Evolutionary conservation across 768 basidiomycete species (phyloP).

Genomic region (Boletales sp.): DNA sequence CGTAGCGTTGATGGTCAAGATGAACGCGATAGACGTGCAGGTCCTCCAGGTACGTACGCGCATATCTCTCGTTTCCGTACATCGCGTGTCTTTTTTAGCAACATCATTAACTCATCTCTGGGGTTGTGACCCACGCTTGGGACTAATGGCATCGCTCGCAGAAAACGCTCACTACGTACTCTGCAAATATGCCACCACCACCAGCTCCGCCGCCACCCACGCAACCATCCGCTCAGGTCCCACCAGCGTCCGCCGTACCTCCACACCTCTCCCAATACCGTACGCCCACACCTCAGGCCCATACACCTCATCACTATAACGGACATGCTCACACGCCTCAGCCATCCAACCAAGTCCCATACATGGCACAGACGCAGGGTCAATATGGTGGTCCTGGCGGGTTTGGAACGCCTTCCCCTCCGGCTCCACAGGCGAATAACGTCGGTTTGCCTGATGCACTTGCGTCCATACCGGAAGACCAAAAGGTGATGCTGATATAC

Average conservation of each 20-base stretch:
- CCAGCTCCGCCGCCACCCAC: conserved; percentile 13
- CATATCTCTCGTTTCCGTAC: not conserved
- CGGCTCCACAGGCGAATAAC: conserved; percentile 17
- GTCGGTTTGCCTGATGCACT: conserved; percentile 47
- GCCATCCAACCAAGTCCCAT: conserved; percentile 16
- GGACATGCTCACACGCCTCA: conserved; percentile 29
- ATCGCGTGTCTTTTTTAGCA: not conserved
- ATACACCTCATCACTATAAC: conserved; percentile 27
- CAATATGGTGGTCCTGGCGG: conserved; percentile 16
- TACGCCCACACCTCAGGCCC: conserved; percentile 34
- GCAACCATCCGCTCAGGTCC: conserved; percentile 24
- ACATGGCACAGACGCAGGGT: conserved; percentile 16
- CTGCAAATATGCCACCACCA: conserved; percentile 21
- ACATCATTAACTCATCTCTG: not conserved
- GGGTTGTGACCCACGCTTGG: not conserved
- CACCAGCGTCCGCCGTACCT: conserved; percentile 43
- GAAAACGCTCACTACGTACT: conserved; percentile 64
- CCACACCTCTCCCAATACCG: conserved; percentile 37
- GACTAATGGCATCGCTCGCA: conserved; percentile 16
- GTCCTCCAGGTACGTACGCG: conserved; percentile 59
- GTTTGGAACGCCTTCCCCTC: conserved; percentile 21
- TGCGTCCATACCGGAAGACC: conserved; percentile 61
- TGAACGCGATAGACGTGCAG: conserved; percentile 70
- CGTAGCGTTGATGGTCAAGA: conserved; percentile 72
- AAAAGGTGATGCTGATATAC: conserved; percentile 46